phyloP scores from a whole-genome alignment of 2,329 filamentous ascomycete species.

The Atkinsonella texensis region DNA sequence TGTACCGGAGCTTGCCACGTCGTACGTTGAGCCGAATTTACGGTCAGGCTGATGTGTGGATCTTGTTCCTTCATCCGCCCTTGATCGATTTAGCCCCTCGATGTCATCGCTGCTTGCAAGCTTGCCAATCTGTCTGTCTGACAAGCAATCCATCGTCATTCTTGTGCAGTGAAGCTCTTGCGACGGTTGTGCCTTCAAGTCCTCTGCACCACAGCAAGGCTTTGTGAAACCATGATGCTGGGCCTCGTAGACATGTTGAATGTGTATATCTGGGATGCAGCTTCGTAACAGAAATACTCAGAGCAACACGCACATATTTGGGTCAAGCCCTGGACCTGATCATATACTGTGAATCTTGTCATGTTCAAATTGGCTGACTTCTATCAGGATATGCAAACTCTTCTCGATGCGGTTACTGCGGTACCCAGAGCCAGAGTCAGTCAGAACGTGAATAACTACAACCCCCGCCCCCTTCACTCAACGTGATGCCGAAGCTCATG shows the following conservation, averaged over 20 bases:
- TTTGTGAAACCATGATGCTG: background rate
- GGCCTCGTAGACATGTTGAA: background rate
- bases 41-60: background rate
- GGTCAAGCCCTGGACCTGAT: background rate
- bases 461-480: background rate
- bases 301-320: background rate
- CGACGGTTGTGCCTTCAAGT: background rate
- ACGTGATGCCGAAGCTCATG: background rate
- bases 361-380: background rate
- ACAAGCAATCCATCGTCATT: background rate
- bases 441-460: constrained; percentile 29
- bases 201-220: background rate
- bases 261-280: background rate
- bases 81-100: no score
- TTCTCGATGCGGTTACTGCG: constrained; percentile 41
- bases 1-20: background rate
- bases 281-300: background rate
- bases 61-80: no score
- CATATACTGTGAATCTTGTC: background rate
- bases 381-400: constrained; percentile 38
- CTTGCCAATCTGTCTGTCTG: background rate
- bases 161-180: background rate
- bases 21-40: background rate
- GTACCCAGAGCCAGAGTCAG: constrained; percentile 34
- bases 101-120: background rate